These are phyloP conservation scores for Combretum micranthum DNA, from an alignment of 345 rosid genomes.

Conservation along the genomic window DNA sequence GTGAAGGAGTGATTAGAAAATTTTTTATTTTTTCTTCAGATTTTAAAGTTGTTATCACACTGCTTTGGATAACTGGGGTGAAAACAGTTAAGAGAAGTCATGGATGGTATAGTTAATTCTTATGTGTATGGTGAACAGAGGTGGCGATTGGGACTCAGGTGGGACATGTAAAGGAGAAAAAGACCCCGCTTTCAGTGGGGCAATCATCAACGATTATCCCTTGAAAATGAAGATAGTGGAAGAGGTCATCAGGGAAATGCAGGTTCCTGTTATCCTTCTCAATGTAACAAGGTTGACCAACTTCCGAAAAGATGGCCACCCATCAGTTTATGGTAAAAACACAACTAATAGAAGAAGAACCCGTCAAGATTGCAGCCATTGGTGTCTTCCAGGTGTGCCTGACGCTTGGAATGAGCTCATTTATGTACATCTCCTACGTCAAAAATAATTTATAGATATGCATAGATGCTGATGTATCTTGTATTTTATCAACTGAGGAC, in stretches of 20 bases:
- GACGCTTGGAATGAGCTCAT: conserved; percentile 95
- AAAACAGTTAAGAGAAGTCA: neutral
- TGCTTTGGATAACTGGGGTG: too few relatives aligned
- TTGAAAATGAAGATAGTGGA: conserved; percentile 84
- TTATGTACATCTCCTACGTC: conserved; percentile 23
- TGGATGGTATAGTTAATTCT: neutral
- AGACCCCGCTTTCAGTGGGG: conserved; percentile 52
- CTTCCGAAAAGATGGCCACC: conserved; percentile 92
- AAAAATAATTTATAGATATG: neutral
- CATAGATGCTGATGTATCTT: too few relatives aligned
- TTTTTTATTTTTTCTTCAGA: too few relatives aligned
- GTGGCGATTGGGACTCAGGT: conserved; percentile 97
- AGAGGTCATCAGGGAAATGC: conserved; percentile 60
- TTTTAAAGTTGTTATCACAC: too few relatives aligned
- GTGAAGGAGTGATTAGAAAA: too few relatives aligned
- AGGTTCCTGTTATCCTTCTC: conserved; percentile 49
- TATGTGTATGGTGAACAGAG: conserved; percentile 32
- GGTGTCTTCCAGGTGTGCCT: conserved; percentile 96
- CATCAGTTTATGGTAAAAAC: conserved; percentile 68
- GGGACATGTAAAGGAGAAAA: conserved; percentile 82
- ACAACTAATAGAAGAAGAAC: conserved; percentile 23
- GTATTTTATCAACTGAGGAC: too few relatives aligned
- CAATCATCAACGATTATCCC: conserved; percentile 59
- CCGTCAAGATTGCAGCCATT: conserved; percentile 91
- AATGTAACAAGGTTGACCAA: conserved; percentile 82